phyloP scores from a whole-genome alignment of 176 grass and related monocot genomes.

The Paspalum notatum region DNA sequence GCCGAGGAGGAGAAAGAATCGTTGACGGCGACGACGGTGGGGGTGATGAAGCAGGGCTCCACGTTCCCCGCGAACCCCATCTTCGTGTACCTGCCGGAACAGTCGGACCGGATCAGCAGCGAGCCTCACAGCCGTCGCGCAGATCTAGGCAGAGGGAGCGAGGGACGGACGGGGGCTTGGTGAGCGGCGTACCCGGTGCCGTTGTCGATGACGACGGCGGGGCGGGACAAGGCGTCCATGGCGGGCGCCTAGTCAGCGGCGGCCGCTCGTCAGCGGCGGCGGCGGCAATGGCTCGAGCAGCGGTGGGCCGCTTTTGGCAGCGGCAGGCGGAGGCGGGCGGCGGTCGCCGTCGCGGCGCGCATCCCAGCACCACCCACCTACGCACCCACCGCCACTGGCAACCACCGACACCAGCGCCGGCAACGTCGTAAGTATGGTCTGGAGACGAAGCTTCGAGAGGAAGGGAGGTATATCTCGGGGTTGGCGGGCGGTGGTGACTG shows the following conservation, averaged over 20 bases:
- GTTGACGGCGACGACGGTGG: conserved; percentile 93
- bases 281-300: background rate
- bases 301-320: background rate
- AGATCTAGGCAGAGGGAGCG: conserved; percentile 28
- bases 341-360: conserved; percentile 45
- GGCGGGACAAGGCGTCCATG: conserved; percentile 80
- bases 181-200: conserved; percentile 73
- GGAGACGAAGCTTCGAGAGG: conserved; percentile 31
- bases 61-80: conserved; percentile 99
- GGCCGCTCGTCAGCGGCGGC: conserved; percentile 16
- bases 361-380: conserved; percentile 24
- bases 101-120: conserved; percentile 35
- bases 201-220: conserved; percentile 97
- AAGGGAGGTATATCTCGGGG: conserved; percentile 20
- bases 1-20: conserved; percentile 64
- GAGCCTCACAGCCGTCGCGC: background rate
- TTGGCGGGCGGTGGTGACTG: conserved; percentile 4
- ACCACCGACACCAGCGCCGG: conserved; percentile 1
- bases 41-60: conserved; percentile 95
- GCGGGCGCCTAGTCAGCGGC: background rate
- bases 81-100: conserved; percentile 78
- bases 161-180: background rate
- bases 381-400: conserved; percentile 40
- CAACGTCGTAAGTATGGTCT: background rate
- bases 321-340: conserved; percentile 13